Percentiles rank a stretch among this genome's conserved stretches.
phyloP scores from a whole-genome alignment of 805 yeast species.

The Yarrowia yakushimensis region DNA sequence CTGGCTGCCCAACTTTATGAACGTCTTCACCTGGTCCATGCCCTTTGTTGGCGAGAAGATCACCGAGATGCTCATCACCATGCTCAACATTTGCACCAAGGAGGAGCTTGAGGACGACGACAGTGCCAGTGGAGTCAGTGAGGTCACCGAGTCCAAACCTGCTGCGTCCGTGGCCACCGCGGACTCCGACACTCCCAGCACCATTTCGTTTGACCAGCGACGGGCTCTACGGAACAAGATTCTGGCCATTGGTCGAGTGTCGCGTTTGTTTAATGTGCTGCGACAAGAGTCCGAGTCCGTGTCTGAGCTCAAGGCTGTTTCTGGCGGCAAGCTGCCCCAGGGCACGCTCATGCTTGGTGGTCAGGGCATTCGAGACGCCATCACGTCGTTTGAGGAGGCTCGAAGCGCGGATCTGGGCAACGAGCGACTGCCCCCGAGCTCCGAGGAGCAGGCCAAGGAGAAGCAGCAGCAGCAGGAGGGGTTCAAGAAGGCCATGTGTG shows the following conservation, averaged over 20 bases:
- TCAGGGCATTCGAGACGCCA: slow-evolving; percentile 68
- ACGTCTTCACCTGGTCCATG: slow-evolving; percentile 93
- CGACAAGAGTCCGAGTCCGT: slow-evolving; percentile 87
- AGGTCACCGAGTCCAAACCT: background rate
- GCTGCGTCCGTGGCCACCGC: background rate
- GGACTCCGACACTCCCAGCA: background rate
- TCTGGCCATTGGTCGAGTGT: slow-evolving; percentile 91
- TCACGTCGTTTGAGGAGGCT: slow-evolving; percentile 78
- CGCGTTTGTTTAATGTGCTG: slow-evolving; percentile 84
- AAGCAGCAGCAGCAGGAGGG: slow-evolving; percentile 46
- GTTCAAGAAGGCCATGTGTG: slow-evolving; percentile 32
- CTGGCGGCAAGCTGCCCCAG: slow-evolving; percentile 78
- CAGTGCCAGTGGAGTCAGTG: slow-evolving; percentile 15
- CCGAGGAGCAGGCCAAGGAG: slow-evolving; percentile 50
- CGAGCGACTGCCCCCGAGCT: slow-evolving; percentile 84
- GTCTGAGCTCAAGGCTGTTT: slow-evolving; percentile 65
- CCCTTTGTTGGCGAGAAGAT: slow-evolving; percentile 97
- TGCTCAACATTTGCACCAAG: slow-evolving; percentile 89
- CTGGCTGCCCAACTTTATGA: slow-evolving; percentile 96
- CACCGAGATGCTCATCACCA: slow-evolving; percentile 86
- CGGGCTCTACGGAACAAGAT: slow-evolving; percentile 78
- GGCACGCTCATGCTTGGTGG: slow-evolving; percentile 82
- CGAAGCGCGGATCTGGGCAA: slow-evolving; percentile 71
- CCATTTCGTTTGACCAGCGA: slow-evolving; percentile 27
- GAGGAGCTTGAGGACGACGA: slow-evolving; percentile 78